Base-by-base conservation (phyloP, 768 basidiomycete species). In the Candolleomyces efflorescens region DNA sequence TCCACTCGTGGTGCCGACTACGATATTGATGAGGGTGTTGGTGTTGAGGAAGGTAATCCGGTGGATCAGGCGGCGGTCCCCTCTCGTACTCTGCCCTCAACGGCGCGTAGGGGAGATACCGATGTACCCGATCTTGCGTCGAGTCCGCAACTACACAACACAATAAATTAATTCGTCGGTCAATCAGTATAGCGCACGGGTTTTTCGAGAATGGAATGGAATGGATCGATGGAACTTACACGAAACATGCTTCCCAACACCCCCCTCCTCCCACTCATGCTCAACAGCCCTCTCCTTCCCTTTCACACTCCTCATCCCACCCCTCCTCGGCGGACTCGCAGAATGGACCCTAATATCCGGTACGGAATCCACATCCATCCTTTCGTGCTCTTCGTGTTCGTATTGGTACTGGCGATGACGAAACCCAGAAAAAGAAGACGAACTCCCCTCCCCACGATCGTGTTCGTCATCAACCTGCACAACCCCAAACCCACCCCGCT, bases 271-370 rank as follows among this genome's bases (percentile, higher is more conserved):
- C 18, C 45, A 51, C 6, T 47, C 56, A 15, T 48, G 38, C 6
- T 54, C 55, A 12, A 57, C 49, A 6, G 59, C 64, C 41, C 53
- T 55, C 17, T 58, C 68, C 48, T 61, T 64, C 23, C 60, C 67
- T 39, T 65, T 65, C 49, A 60, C 1, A 57, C 24, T n/a, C 51
- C n/a, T 12, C 26, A 17, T 38, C 13, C 46, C 56, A 37, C 22
- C 39, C 55, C 32, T 36, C 55, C 32, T 36, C 46, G n/a, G 13
- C 49, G 26, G 26, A 9, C 27, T 51, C 5, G 41, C 41, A 43
- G 41, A 15, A 5, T 43, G 17, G 6, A 43, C 41, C 17, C 17
- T 43, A 3, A 43, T 17, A 17, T 17, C 18, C 2, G 41, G 41
- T 20, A 43, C 41, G n/a, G n/a, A n/a, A n/a, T 32, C 32, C 11